Base-by-base conservation (phyloP, 768 basidiomycete genomes). In the Naganishia vishniacii region DNA sequence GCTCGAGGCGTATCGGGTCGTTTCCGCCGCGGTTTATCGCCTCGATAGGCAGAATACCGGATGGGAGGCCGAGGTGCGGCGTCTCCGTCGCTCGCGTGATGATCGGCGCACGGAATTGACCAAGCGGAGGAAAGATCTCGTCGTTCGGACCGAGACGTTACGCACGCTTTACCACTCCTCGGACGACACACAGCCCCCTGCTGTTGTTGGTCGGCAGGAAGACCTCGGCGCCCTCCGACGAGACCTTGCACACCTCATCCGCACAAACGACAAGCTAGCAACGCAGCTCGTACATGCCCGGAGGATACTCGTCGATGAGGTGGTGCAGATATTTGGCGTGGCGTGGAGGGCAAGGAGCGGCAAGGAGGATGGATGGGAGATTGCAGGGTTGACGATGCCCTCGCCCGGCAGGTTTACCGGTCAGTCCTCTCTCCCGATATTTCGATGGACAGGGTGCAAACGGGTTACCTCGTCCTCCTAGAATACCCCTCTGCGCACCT, bases 251-350 rank as follows among this genome's bases (percentile, higher is more conserved):
- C 63, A 18, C 58, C 67, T 12, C 28, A 59, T 23, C 49, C 48
- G 6, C 63, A 69, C 49, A 5, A 51, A 51, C 20, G 34, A 20
- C 20, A 4, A 56, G 11, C n/a, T 56, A 5, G n/a, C 32, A 7
- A 23, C 53, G 8, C 53, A 56, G 5, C 56, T 75, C 16, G 34
- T 67, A 4, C 61, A 68, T 20, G 75, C 75, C 7, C 46, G 75
- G 15, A 49, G 34, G 15, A 71, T 76, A 0, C 60, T 76, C 20
- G 68, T 73, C 1, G 47, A 41, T 18, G 75, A 76, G 62, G 71
- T 71, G 5, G 47, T 73, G 26, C 46, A 34, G 0, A 64, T 74
- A 15, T 73, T 74, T 59, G 72, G 73, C 1, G 34, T 48, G 25
- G 12, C 28, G 40, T 18, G 7, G 4, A 25, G 23, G 61, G 47